Evolutionary conservation across 306 rosid species (phyloP), one percentile per base, ranked within the genome.

Genomic region (Castanopsis chinensis): DNA sequence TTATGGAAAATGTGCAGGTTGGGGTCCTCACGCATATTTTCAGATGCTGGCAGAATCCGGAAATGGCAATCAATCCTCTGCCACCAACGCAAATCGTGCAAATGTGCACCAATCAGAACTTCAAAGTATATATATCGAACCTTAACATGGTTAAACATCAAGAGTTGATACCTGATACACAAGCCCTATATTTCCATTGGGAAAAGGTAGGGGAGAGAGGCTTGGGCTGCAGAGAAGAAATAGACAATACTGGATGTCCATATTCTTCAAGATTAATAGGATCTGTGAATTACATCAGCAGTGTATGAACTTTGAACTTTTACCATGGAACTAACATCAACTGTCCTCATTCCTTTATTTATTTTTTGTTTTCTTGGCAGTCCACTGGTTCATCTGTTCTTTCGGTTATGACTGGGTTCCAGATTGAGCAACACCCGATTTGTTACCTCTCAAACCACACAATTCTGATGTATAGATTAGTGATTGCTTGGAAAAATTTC

Each of bases 21-120:
- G 97, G 97, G 97, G 92, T 74, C 96, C 97, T 58, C 89, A 88
- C 70, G 97, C 97, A 0, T 93, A 93, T 86, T 91, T 93, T 76
- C 92, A 81, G 83, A 91, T 89, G 94, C 75, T 91, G 79, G 85
- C 89, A 10, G 97, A 93, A 59, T 27, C 92, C 53, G 84, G 61
- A 43, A 89, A 79, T 75, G 78, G 18, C 1, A 76, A 32, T 76
- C 89, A 70, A 72, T 59, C 89, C 3, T 37, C 81, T 7, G n/a
- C 79, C 11, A 19, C 78, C 74, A 85, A 72, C 68, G 79, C 51
- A 72, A 85, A 80, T 35, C 53, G 12, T 65, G 86, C 74, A 37
- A 67, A 10, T 12, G 81, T 79, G 8, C 89, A 53, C 73, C 83
- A 84, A 25, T 54, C 86, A 35, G 92, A 89, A 82, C 89, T 88